Base-by-base conservation (phyloP, 2,329 filamentous ascomycete genomes). In the Immersiporthe knoxdaviesiana region DNA sequence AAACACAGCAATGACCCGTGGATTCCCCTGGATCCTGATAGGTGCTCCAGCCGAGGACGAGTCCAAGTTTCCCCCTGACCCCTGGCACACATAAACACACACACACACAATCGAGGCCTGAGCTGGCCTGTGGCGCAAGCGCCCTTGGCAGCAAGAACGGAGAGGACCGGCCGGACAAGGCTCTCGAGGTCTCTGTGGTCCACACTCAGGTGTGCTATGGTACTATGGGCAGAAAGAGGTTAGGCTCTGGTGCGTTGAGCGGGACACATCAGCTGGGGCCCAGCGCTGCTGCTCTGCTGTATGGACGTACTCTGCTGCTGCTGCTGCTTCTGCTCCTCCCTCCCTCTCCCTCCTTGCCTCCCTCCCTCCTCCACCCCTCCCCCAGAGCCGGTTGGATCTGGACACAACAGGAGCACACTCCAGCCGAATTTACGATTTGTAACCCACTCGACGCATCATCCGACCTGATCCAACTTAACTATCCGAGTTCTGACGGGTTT, bases 1-100 rank as follows among this genome's bases (percentile, higher is more conserved):
- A 70, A 65, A 68, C 66, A 68, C 64, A 58, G 63, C 66, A 50
- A 65, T 52, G 47, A 68, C 59, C 66, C 50, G 58, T 63, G 58
- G 47, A n/a, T 11, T 41, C 60, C 30, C 30, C 18, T 54, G 47
- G 11, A 16, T 54, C 47, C 32, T 37, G 63, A 41, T 27, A 54
- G 63, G 32, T 54, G n/a, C 32, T 21, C 56, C 56, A 37, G 56
- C 56, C 56, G 56, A 59, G 56, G 32, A 37, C 32, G 56, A 39
- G 63, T 27, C 12, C 32, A 30, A 39, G 63, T 27, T 39, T 14
- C 44, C 47, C 63, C 63, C 47, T 54, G 63, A 8, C 32, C 18
- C 63, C 63, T n/a, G 50, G 63, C 32, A 47, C 44, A 7, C 44
- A 47, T 18, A 10, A 18, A 47, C 18, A 10, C 44, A 47, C 41